Evolutionary conservation across 805 yeast species (phyloP).

Genomic region (Lipomyces sp.): DNA sequence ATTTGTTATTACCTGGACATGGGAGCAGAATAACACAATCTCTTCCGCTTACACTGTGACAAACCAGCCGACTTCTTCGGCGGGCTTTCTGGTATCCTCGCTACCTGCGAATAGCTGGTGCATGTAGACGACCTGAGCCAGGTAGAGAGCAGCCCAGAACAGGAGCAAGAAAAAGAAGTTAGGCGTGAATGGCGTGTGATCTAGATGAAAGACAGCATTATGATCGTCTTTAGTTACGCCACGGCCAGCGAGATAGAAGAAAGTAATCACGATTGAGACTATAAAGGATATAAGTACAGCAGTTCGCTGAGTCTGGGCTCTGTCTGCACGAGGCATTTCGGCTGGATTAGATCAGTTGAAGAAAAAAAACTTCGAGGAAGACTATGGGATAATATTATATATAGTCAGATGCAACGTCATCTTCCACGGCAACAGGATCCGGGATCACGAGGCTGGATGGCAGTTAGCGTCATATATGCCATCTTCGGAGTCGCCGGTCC

Average conservation of each 20-base stretch:
- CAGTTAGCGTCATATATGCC: neutral
- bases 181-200: slow-evolving; percentile 74
- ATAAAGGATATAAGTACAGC: slow-evolving; percentile 59
- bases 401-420: neutral
- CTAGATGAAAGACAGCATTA: slow-evolving; percentile 38
- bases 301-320: slow-evolving; percentile 44
- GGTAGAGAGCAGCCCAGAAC: slow-evolving; percentile 62
- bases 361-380: neutral
- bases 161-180: slow-evolving; percentile 46
- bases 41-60: slow-evolving; percentile 54
- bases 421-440: neutral
- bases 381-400: neutral
- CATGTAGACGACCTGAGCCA: slow-evolving; percentile 55
- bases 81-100: slow-evolving; percentile 38
- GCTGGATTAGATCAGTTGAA: neutral
- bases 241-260: slow-evolving; percentile 63
- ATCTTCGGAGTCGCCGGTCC: neutral
- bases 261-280: slow-evolving; percentile 60
- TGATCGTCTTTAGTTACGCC: slow-evolving; percentile 47
- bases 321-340: neutral
- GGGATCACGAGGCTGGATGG: neutral
- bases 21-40: neutral
- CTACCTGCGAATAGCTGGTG: slow-evolving; percentile 36
- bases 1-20: neutral
- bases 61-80: slow-evolving; percentile 53